Base-by-base conservation (phyloP, 441 rosid species). In the Isatis lusitanica region DNA sequence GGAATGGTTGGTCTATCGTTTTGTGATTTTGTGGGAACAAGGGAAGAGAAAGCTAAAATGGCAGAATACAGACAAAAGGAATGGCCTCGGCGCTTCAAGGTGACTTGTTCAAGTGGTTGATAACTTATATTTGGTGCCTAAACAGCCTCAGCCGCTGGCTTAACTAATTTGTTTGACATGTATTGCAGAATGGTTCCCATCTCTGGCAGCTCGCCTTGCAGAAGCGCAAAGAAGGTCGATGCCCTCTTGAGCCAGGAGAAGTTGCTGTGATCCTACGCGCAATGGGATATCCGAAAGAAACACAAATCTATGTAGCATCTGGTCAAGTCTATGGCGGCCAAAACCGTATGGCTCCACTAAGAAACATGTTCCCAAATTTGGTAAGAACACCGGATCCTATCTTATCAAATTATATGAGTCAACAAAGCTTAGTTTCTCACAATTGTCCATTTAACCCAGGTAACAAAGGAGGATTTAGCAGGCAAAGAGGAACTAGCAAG, bases 191-290 rank as follows among this genome's bases (percentile, higher is more conserved):
- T 84, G 99, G 98, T 79, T 87, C 96, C 66, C 99, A 95, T 85
- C 89, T 95, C 40, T 93, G 98, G 98, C 96, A 93, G 74, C 81
- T 86, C 46, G 94, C 99, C 38, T 82, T 95, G 71, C 92, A 91
- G 83, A 95, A 95, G 83, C 85, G 99, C 71, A 95, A 95, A 85
- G 99, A 95, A 84, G 99, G 99, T 3, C 78, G 98, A 59, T 95
- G 99, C 82, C 99, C 98, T 75, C 99, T 95, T 74, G 99, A 93
- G 79, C 99, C 99, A 24, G 99, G 91, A 68, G 99, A 95, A 83
- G 99, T 95, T 62, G 98, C 99, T 63, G 99, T 95, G 70, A 80
- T 95, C 79, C 87, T 95, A 62, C 91, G 98, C 0, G 98, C 97
- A 66, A 93, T 93, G 98, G 99, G 99, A 0, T 95, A 95, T 85